These are phyloP conservation scores for Malbranchea zuffiana DNA, from an alignment of 2,329 filamentous ascomycete species.

Conservation along the genomic window DNA sequence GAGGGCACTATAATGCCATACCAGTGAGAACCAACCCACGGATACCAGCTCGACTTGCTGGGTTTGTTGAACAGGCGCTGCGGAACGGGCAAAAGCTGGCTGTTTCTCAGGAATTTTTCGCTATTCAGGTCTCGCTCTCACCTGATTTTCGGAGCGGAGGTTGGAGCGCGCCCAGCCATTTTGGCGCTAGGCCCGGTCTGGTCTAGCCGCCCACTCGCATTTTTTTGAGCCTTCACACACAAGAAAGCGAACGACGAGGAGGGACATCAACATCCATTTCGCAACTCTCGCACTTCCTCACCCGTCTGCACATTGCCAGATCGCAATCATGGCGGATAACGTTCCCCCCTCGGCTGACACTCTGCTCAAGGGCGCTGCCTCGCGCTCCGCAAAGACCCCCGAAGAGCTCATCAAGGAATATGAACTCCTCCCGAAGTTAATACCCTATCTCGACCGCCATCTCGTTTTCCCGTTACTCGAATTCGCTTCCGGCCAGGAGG, in stretches of 20 bases:
- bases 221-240: slow-evolving; percentile 10
- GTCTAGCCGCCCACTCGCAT: slow-evolving; percentile 7
- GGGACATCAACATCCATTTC: slow-evolving; percentile 1
- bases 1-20: not conserved
- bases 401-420: slow-evolving; percentile 56
- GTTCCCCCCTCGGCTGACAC: slow-evolving; percentile 40
- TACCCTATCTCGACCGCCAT: slow-evolving; percentile 87
- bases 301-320: slow-evolving; percentile 5
- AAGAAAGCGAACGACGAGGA: slow-evolving; percentile 7
- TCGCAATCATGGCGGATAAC: slow-evolving; percentile 42
- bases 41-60: no score
- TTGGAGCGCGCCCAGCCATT: no score
- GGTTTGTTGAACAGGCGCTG: not conserved
- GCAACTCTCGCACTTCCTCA: slow-evolving; percentile 11
- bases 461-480: slow-evolving; percentile 93
- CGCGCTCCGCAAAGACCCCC: slow-evolving; percentile 32
- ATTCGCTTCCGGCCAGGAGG: slow-evolving; percentile 72
- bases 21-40: not conserved
- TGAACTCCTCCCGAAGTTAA: slow-evolving; percentile 77
- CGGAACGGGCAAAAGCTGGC: not conserved
- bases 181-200: slow-evolving; percentile 1
- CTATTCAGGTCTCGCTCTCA: not conserved
- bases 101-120: not conserved
- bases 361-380: slow-evolving; percentile 40
- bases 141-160: slow-evolving; percentile 4